Percentiles rank a stretch among this genome's conserved stretches.
Conservation (phyloP, 805 yeast species). For the Starmerella ratchasimensis region DNA sequence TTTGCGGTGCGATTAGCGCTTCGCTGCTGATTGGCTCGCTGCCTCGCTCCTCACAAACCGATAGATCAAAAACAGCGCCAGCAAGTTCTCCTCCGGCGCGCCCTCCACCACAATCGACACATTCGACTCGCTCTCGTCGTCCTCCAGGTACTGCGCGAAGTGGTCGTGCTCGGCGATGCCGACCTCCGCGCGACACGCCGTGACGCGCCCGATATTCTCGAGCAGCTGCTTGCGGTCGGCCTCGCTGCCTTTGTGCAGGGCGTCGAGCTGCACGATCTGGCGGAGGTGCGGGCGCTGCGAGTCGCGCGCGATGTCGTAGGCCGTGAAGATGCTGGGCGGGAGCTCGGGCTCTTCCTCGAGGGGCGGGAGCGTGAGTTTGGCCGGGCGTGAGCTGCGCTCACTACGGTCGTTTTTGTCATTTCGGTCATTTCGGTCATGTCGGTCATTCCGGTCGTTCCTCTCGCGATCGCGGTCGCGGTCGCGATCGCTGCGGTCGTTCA, state of each 20-base stretch:
- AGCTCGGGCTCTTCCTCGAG: neutral
- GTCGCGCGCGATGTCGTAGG: constrained; percentile 20
- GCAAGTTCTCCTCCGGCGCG: constrained; percentile 40
- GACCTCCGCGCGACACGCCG: constrained; percentile 9
- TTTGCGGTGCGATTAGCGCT: too few species aligned
- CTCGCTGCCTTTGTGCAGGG: neutral
- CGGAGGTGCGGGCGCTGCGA: constrained; percentile 13
- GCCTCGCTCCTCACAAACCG: constrained; percentile 8
- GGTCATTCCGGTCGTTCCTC: too few species aligned
- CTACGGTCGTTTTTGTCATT: too few species aligned
- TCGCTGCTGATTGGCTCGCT: too few species aligned
- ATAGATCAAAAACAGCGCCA: constrained; percentile 17
- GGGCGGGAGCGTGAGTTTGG: constrained; percentile 3
- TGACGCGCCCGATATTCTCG: constrained; percentile 15
- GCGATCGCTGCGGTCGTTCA: too few species aligned
- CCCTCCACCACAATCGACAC: constrained; percentile 60
- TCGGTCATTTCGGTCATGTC: too few species aligned
- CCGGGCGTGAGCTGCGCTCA: neutral
- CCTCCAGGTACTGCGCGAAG: constrained; percentile 5
- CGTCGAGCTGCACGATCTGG: constrained; percentile 16
- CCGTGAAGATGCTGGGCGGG: constrained; percentile 14
- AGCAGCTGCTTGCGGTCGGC: constrained; percentile 7
- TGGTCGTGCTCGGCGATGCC: neutral
- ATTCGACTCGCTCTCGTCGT: constrained; percentile 36
- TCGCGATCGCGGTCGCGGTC: too few species aligned